A percentile compares a stretch with the other conserved stretches of the same genome.
These are phyloP conservation scores for Quercus parvula DNA, from an alignment of 306 rosid species.

Conservation along the genomic window DNA sequence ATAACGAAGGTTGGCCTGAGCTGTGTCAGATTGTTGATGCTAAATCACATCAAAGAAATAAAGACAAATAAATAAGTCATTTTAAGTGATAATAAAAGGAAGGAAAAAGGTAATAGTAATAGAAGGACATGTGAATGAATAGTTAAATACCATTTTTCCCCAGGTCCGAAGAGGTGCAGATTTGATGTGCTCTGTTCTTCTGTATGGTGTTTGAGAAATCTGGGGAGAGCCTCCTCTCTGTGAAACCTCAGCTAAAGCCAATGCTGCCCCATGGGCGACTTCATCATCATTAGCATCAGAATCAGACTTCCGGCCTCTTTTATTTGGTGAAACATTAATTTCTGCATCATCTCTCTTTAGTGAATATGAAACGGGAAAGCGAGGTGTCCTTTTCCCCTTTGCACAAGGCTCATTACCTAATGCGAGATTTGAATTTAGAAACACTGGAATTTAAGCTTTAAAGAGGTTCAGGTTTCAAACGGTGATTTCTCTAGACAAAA, in stretches of 20 bases:
- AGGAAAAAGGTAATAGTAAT: constrained; percentile 9
- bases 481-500: neutral
- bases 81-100: constrained; percentile 3
- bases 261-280: constrained; percentile 51
- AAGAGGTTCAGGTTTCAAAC: neutral
- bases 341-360: constrained; percentile 40
- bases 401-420: constrained; percentile 73
- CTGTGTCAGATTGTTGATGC: constrained; percentile 40
- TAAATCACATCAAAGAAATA: constrained; percentile 27
- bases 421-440: constrained; percentile 21
- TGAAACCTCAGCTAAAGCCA: constrained; percentile 64
- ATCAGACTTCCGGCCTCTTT: constrained; percentile 44
- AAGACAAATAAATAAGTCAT: constrained; percentile 10
- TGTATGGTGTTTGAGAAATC: constrained; percentile 40
- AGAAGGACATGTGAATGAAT: neutral
- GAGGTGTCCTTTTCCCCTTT: constrained; percentile 82
- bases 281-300: constrained; percentile 50
- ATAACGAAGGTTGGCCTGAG: constrained; percentile 39
- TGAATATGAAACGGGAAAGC: constrained; percentile 54
- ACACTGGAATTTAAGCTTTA: constrained; percentile 9
- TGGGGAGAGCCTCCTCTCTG: constrained; percentile 66
- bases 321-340: constrained; percentile 40
- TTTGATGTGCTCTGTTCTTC: constrained; percentile 39
- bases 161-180: constrained; percentile 45
- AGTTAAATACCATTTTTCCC: constrained; percentile 42